Base-by-base conservation (phyloP, 768 basidiomycete genomes). In the Hysterangium stoloniferum region DNA sequence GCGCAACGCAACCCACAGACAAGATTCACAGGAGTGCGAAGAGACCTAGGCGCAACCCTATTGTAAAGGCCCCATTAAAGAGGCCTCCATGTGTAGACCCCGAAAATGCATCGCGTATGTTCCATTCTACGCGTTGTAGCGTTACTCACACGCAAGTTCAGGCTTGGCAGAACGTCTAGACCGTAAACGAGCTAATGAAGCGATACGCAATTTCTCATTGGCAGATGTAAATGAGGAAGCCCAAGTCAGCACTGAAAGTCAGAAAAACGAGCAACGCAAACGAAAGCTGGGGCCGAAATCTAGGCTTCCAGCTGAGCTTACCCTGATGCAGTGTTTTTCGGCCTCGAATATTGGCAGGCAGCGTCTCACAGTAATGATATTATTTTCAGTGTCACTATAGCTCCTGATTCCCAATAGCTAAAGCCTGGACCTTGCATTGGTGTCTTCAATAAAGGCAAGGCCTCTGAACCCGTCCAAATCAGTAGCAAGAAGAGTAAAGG, bases 151-250 rank as follows among this genome's bases (percentile, higher is more conserved):
- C 34, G 11, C 34, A 35, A 3, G 47, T 35, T 20, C 35, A 89
- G 86, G 85, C 48, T 64, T 85, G 11, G 68, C 72, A 9, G 81
- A 82, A 55, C 76, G 86, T 24, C 76, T 82, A 12, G 77, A 84
- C 54, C 72, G 79, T 38, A 81, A 82, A 61, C 75, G 77, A 47
- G 64, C 65, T 20, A 85, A 78, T 58, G 74, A 74, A 19, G 73
- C 71, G 2, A 79, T 84, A 32, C 69, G 80, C 32, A 61, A 69
- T 27, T 68, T 71, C 4, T 54, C 53, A 27, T 22, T 17, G 13
- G 4, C 9, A 2, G 20, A 31, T 6, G 51, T 35, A 40, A 22
- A 34, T n/a, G 33, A 53, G 4, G 53, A 54, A 56, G 43, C 53
- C 52, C 45, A 53, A 50, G 36, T 51, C 52, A 40, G 61, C 46